phyloP scores from a whole-genome alignment of 768 basidiomycete species.

The Brasilioporus rufonigricans region DNA sequence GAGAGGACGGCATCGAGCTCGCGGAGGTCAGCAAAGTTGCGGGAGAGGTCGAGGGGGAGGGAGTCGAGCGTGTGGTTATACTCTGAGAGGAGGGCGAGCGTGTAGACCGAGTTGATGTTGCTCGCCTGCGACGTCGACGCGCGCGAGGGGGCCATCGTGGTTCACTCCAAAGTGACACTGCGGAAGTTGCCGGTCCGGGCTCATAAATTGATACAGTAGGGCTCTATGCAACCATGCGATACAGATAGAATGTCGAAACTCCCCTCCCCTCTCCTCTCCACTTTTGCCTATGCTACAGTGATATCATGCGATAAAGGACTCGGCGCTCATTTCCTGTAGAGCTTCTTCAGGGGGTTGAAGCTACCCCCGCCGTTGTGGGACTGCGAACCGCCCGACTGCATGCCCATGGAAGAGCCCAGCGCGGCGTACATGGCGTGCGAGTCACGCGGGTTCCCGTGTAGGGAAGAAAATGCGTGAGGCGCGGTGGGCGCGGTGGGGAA shows the following conservation, averaged over 20 bases:
- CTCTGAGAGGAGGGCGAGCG: conserved; percentile 71
- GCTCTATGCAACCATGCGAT: conserved; percentile 21
- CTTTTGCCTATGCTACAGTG: conserved; percentile 29
- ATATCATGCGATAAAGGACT: background rate
- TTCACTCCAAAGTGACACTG: background rate
- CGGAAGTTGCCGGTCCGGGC: conserved; percentile 33
- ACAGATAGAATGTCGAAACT: conserved; percentile 25
- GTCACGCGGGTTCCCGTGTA: conserved; percentile 63
- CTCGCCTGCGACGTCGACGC: conserved; percentile 27
- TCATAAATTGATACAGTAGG: conserved; percentile 16
- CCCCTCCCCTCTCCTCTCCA: background rate
- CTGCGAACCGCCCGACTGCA: conserved; percentile 23
- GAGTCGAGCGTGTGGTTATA: conserved; percentile 92
- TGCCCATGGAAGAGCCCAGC: conserved; percentile 35
- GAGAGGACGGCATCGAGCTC: conserved; percentile 98
- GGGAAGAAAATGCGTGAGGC: conserved; percentile 54
- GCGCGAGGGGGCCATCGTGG: conserved; percentile 38
- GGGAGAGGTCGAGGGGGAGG: conserved; percentile 90
- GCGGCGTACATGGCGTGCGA: conserved; percentile 57
- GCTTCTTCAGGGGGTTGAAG: conserved; percentile 34
- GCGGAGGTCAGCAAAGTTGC: conserved; percentile 92
- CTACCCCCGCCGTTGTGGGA: conserved; percentile 22
- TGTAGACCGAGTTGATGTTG: conserved; percentile 49
- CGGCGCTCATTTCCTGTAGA: conserved; percentile 31
- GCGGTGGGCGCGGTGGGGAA: conserved; percentile 54